Base-by-base conservation (phyloP, 805 yeast species). In the Zygoascus biomembranicola region DNA sequence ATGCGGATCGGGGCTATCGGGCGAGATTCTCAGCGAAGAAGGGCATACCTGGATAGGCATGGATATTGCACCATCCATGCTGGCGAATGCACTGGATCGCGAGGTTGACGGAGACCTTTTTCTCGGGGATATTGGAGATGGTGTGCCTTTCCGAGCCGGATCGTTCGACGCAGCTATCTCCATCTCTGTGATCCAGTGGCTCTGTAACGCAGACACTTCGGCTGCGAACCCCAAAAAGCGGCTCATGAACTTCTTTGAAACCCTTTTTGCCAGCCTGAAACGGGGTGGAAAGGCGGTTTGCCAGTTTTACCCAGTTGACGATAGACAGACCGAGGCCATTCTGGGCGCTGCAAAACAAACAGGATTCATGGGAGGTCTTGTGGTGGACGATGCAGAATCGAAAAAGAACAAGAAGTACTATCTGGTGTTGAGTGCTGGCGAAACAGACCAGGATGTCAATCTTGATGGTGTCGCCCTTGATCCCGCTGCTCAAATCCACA, bases 261-360 rank as follows among this genome's bases (percentile, higher is more conserved):
- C 96, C 0, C 73, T 94, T 51, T 94, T 87, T 69, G 89, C 96
- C 0, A 75, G 89, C 37, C 75, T 94, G 69, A 85, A 80, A 65
- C 80, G 96, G 66, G 99, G 99, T 49, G 99, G 99, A 6, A 94
- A 94, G 70, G 95, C 92, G 60, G 97, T 88, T 28, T 97, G 96
- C 19, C 99, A 94, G 70, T 94, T 92, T 67, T 94, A 94, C 70
- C 99, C 99, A 10, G 81, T 82, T 67, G 87, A 90, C 69, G 97
- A 94, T 59, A 78, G 76, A 32, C 98, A 94, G 69, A 82, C 84
- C 9, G 85, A 87, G 55, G 77, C 80, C 48, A 88, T 94, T 32
- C 73, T 87, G 52, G 77, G 77, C 42, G 87, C 96, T 23, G 98
- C 99, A 9, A 92, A 90, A 69, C 83, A 86, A 5, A 85, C 97